Conservation (phyloP, 2,329 filamentous ascomycete genomes). For the Purpureocillium lavendulum region DNA sequence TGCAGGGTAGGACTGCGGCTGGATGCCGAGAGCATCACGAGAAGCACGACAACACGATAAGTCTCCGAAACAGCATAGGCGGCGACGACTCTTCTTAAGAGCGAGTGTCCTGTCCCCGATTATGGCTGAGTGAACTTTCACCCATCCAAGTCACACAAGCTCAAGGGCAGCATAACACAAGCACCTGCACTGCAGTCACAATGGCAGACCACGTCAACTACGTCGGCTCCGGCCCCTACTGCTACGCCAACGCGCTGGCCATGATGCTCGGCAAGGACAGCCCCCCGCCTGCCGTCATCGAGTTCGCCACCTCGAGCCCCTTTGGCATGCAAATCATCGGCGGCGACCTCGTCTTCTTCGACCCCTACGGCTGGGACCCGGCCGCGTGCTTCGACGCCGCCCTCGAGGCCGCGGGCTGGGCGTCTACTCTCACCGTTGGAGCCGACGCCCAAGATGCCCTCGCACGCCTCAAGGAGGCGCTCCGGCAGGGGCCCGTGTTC, state of each 20-base stretch:
- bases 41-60: no score
- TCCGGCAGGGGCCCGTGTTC: conserved; percentile 9
- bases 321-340: conserved; percentile 12
- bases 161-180: no score
- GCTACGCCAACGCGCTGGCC: conserved; percentile 11
- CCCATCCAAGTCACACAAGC: no score
- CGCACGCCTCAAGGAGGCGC: conserved; percentile 3
- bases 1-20: no score
- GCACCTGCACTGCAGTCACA: background rate
- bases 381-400: conserved; percentile 6
- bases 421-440: conserved; percentile 4
- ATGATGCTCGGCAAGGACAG: conserved; percentile 9
- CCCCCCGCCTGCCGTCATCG: conserved; percentile 9
- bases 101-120: no score
- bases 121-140: no score
- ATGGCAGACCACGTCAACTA: conserved; percentile 4
- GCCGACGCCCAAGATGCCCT: conserved; percentile 8
- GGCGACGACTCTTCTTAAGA: no score
- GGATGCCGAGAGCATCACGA: no score
- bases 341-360: conserved; percentile 8
- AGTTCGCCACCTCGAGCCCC: conserved; percentile 10
- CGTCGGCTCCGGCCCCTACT: conserved; percentile 12
- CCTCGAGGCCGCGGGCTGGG: conserved; percentile 8
- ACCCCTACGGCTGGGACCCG: conserved; percentile 11
- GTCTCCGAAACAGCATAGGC: no score